Conservation (phyloP, 805 yeast genomes). For the Zygoascus biomembranicola region DNA sequence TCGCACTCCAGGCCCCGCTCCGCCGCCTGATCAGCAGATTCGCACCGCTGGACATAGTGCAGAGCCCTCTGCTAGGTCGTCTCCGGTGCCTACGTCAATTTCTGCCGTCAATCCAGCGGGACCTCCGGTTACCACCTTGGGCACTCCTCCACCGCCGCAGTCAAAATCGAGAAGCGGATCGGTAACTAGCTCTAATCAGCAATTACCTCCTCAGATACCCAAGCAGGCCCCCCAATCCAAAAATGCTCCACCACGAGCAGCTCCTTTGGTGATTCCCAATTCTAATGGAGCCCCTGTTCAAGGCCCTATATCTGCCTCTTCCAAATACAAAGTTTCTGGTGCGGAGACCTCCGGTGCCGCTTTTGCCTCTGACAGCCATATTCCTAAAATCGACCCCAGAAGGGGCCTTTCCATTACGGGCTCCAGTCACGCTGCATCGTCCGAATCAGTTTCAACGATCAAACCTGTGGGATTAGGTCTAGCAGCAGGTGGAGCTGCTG, state of each 20-base stretch:
- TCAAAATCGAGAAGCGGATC: background rate
- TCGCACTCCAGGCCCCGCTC: background rate
- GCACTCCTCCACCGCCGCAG: background rate
- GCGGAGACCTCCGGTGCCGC: background rate
- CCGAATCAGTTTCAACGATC: background rate
- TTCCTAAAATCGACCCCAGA: background rate
- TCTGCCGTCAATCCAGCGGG: background rate
- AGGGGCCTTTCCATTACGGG: background rate
- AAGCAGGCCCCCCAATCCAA: background rate
- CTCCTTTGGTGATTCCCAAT: background rate
- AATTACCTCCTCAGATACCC: background rate
- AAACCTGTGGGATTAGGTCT: background rate
- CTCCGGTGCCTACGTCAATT: background rate
- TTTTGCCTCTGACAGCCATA: background rate
- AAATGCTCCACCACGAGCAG: background rate
- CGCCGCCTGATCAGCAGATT: background rate
- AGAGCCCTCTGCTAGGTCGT: background rate
- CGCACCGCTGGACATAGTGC: background rate
- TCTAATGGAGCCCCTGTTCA: background rate
- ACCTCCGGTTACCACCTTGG: background rate
- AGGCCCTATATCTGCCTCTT: conserved; percentile 1
- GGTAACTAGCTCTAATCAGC: background rate
- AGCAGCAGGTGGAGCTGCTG: background rate
- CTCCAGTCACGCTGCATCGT: background rate
- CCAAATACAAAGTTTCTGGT: background rate